These are phyloP conservation scores for Stagonosporopsis chrysanthemi DNA, from an alignment of 2,329 filamentous ascomycete genomes.

Conservation along the genomic window DNA sequence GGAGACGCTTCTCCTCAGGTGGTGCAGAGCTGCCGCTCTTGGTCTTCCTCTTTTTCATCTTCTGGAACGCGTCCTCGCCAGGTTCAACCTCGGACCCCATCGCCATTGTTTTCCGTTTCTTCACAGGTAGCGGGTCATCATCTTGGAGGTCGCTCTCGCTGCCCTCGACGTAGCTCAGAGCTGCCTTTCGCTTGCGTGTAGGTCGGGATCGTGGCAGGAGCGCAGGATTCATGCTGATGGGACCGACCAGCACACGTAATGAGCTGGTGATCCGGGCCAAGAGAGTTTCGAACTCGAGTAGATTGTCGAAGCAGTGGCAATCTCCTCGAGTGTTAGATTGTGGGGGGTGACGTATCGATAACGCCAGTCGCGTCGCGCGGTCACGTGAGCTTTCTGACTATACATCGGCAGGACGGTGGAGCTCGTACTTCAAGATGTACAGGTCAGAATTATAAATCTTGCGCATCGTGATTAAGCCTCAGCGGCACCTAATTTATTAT, in stretches of 20 bases:
- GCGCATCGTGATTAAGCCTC: too few species aligned
- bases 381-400: not conserved
- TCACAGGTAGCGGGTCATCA: conserved; percentile 10
- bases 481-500: too few species aligned
- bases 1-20: conserved; percentile 43
- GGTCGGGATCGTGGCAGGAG: not conserved
- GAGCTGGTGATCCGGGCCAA: not conserved
- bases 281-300: not conserved
- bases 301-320: not conserved
- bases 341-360: not conserved
- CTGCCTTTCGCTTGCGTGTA: conserved; percentile 36
- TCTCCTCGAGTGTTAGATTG: too few species aligned
- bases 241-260: not conserved
- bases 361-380: too few species aligned
- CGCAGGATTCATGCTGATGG: not conserved
- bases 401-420: too few species aligned
- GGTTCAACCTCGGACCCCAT: conserved; percentile 5
- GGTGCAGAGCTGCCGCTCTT: conserved; percentile 26
- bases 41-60: conserved; percentile 27
- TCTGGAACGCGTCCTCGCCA: conserved; percentile 22
- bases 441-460: too few species aligned
- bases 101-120: conserved; percentile 3
- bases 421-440: too few species aligned
- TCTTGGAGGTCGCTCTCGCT: conserved; percentile 7
- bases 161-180: conserved; percentile 11